Evolutionary conservation across 1,284 basidiomycete species (phyloP).

Genomic region (Melampsora allii-populina): DNA sequence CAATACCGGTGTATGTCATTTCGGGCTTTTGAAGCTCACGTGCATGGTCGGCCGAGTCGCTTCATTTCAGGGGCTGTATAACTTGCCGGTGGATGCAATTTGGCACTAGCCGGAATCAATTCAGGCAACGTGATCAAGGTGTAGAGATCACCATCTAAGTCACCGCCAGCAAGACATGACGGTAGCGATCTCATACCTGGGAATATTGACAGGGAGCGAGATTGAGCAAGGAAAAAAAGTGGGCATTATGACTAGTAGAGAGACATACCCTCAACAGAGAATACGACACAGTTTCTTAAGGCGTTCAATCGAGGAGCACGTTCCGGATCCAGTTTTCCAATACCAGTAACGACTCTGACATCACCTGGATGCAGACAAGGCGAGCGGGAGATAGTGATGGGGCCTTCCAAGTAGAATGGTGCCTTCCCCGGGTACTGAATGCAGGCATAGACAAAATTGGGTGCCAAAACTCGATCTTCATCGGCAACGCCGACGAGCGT

Average conservation of each 20-base stretch:
- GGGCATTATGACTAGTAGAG: neutral
- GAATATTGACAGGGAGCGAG: neutral
- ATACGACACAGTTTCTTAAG: slow-evolving; percentile 68
- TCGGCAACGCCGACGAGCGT: slow-evolving; percentile 72
- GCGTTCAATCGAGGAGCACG: slow-evolving; percentile 57
- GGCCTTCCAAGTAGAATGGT: slow-evolving; percentile 60
- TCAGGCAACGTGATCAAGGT: slow-evolving; percentile 57
- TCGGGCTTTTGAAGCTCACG: slow-evolving; percentile 44
- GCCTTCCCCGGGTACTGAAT: slow-evolving; percentile 58
- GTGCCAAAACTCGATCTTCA: slow-evolving; percentile 64
- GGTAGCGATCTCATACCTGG: slow-evolving; percentile 64
- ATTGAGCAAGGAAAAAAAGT: neutral
- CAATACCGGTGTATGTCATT: neutral
- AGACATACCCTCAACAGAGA: slow-evolving; percentile 63
- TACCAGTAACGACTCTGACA: slow-evolving; percentile 68
- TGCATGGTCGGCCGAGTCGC: slow-evolving; percentile 59
- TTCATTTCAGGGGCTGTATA: slow-evolving; percentile 60
- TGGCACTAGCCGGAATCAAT: slow-evolving; percentile 57
- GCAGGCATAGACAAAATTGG: slow-evolving; percentile 67
- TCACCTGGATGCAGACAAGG: slow-evolving; percentile 67
- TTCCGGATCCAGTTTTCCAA: slow-evolving; percentile 62
- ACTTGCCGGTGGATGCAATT: slow-evolving; percentile 57
- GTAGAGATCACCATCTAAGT: slow-evolving; percentile 64
- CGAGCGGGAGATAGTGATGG: slow-evolving; percentile 63
- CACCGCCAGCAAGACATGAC: slow-evolving; percentile 67